A percentile compares a stretch with the other conserved stretches of the same genome.
Evolutionary conservation across 768 basidiomycete genomes (phyloP).

Genomic region (Lentinula edodes): DNA sequence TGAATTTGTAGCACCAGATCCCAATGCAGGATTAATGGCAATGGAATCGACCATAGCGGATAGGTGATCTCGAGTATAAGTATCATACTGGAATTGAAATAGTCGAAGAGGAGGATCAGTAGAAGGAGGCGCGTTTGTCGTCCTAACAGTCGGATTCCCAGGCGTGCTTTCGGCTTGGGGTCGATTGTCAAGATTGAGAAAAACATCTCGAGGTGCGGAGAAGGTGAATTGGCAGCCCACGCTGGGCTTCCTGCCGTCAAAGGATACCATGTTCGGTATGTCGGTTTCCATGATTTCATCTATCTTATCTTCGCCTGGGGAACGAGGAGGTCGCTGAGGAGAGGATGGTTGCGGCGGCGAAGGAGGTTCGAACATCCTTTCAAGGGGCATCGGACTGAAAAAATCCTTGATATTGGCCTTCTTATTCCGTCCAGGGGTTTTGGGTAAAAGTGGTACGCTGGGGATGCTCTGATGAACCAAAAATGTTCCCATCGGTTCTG

Average conservation of each 20-base stretch:
- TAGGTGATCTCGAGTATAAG: slow-evolving; percentile 90
- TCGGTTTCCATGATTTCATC: slow-evolving; percentile 48
- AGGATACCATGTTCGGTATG: slow-evolving; percentile 41
- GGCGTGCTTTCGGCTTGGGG: slow-evolving; percentile 67
- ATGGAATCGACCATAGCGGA: slow-evolving; percentile 94
- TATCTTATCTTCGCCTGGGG: slow-evolving; percentile 2
- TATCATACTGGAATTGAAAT: slow-evolving; percentile 95
- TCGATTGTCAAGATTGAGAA: slow-evolving; percentile 22
- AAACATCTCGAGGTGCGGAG: slow-evolving; percentile 41
- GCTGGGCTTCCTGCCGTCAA: slow-evolving; percentile 40
- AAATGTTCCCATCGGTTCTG: slow-evolving; percentile 59
- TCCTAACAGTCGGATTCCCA: slow-evolving; percentile 25
- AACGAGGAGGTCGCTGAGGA: slow-evolving; percentile 12
- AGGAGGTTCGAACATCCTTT: slow-evolving; percentile 92
- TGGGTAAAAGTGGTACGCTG: slow-evolving; percentile 49
- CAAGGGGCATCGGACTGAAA: slow-evolving; percentile 83
- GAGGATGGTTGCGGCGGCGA: slow-evolving; percentile 41
- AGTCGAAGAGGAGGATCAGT: slow-evolving; percentile 78
- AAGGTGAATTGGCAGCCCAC: slow-evolving; percentile 72
- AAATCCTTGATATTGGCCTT: slow-evolving; percentile 66
- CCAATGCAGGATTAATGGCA: slow-evolving; percentile 70
- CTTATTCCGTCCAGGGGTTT: slow-evolving; percentile 52
- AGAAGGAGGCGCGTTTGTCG: slow-evolving; percentile 23
- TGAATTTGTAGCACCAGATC: slow-evolving; percentile 35
- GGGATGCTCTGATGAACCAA: slow-evolving; percentile 67